Percentiles rank a stretch among this genome's conserved stretches.
Conservation (phyloP, 371 early-diverging fungal species). For the Zopfochytrium polystomum region DNA sequence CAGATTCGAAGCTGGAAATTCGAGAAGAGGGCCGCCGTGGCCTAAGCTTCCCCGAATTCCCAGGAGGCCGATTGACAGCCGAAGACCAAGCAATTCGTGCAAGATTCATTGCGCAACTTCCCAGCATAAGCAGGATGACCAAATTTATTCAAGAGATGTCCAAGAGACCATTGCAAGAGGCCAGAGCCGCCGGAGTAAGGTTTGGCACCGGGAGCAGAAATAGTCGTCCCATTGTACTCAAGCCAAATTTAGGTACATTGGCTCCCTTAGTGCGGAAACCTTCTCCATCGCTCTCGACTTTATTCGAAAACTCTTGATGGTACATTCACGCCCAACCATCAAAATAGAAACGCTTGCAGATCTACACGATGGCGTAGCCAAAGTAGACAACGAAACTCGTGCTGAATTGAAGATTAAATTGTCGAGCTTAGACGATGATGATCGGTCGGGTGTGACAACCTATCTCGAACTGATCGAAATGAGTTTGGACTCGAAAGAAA, state of each 20-base stretch:
- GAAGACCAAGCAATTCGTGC: conserved; percentile 6
- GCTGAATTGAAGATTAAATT: conserved; percentile 12
- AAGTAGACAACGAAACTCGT: conserved; percentile 30
- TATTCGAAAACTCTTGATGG: conserved; percentile 36
- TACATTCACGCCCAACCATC: conserved; percentile 30
- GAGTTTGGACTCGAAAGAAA: conserved; percentile 42
- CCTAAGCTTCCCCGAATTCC: conserved; percentile 30
- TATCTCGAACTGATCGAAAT: conserved; percentile 59
- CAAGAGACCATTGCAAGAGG: conserved; percentile 8
- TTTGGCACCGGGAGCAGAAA: too few species aligned
- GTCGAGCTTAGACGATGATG: too few species aligned
- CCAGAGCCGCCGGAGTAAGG: conserved; percentile 24
- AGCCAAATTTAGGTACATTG: conserved; percentile 28
- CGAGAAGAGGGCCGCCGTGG: conserved; percentile 63
- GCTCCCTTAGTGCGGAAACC: conserved; percentile 31
- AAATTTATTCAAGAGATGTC: conserved; percentile 12
- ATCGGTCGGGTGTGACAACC: too few species aligned
- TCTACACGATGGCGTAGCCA: conserved; percentile 48
- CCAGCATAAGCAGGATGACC: too few species aligned
- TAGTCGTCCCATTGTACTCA: not conserved
- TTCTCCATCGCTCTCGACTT: conserved; percentile 36
- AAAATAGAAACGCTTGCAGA: conserved; percentile 7
- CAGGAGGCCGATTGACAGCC: not conserved
- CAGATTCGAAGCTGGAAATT: conserved; percentile 72
- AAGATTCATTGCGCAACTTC: conserved; percentile 30